Evolutionary conservation across 345 rosid genomes (phyloP).

Genomic region (Clausena lansium): DNA sequence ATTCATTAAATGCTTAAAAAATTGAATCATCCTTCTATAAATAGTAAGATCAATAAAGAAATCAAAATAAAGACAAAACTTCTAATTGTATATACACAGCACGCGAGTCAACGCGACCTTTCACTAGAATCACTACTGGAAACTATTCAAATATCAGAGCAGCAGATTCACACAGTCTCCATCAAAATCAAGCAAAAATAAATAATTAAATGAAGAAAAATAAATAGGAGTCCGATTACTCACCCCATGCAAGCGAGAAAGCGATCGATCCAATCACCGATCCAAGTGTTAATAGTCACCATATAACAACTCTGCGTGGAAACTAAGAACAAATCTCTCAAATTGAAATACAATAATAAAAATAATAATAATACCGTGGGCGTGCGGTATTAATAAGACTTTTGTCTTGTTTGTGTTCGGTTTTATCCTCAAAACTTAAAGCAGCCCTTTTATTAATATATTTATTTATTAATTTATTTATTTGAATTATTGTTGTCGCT

Average conservation of each 20-base stretch:
- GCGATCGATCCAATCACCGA: slow-evolving; percentile 50
- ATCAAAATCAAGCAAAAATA: background rate
- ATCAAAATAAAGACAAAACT: background rate
- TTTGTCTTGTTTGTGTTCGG: background rate
- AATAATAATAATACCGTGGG: too few species aligned
- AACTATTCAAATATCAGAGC: background rate
- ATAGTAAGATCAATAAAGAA: background rate
- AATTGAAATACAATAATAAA: background rate
- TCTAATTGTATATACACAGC: background rate
- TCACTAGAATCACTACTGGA: background rate
- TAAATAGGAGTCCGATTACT: slow-evolving; percentile 14
- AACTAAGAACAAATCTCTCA: background rate
- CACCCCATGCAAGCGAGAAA: slow-evolving; percentile 61
- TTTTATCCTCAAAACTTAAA: background rate
- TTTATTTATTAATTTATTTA: too few species aligned
- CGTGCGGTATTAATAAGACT: too few species aligned
- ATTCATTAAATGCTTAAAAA: background rate
- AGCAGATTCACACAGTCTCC: background rate
- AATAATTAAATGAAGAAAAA: background rate
- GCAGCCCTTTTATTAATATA: too few species aligned
- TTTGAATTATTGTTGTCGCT: background rate
- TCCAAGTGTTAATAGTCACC: slow-evolving; percentile 33
- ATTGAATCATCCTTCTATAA: background rate
- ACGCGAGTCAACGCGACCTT: background rate
- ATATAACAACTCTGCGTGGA: slow-evolving; percentile 14